phyloP scores from a whole-genome alignment of 2,329 filamentous ascomycete species.

The Beauveria varroae region DNA sequence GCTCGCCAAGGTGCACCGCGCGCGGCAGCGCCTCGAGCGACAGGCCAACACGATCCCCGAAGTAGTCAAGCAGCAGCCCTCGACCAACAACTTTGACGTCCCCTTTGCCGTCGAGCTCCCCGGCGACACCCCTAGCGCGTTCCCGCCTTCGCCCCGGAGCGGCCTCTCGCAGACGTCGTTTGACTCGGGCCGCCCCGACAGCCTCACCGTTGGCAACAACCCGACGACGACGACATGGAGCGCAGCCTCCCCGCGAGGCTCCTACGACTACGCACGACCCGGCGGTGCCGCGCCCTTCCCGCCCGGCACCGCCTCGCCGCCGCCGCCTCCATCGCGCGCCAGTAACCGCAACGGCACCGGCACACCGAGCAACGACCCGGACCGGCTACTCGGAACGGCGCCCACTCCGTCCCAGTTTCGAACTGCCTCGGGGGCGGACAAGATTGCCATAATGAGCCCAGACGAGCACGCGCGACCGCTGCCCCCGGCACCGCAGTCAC shows the following conservation, averaged over 20 bases:
- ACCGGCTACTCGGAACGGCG: slow-evolving; percentile 48
- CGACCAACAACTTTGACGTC: slow-evolving; percentile 30
- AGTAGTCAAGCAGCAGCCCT: slow-evolving; percentile 34
- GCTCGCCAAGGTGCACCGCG: slow-evolving; percentile 73
- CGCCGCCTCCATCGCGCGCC: slow-evolving; percentile 1
- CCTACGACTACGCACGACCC: slow-evolving; percentile 38
- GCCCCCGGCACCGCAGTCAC: slow-evolving; percentile 20
- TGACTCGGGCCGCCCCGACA: slow-evolving; percentile 45
- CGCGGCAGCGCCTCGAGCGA: slow-evolving; percentile 60
- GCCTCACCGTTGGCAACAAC: slow-evolving; percentile 30
- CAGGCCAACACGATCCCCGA: slow-evolving; percentile 35
- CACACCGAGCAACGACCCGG: slow-evolving; percentile 37
- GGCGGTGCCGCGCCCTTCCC: slow-evolving; percentile 22
- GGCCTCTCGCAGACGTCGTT: slow-evolving; percentile 45
- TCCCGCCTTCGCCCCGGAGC: slow-evolving; percentile 29
- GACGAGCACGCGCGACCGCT: slow-evolving; percentile 47
- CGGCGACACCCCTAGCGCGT: slow-evolving; percentile 41
- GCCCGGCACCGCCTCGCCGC: slow-evolving; percentile 19
- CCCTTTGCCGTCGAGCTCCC: slow-evolving; percentile 52
- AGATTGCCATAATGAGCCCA: slow-evolving; percentile 55
- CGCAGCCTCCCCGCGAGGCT: slow-evolving; percentile 41
- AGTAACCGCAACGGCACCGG: slow-evolving; percentile 24
- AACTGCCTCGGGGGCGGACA: slow-evolving; percentile 50
- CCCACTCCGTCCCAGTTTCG: slow-evolving; percentile 53
- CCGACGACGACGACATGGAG: slow-evolving; percentile 19